Conservation (phyloP, 2,329 filamentous ascomycete genomes). For the Colletotrichum siamense region DNA sequence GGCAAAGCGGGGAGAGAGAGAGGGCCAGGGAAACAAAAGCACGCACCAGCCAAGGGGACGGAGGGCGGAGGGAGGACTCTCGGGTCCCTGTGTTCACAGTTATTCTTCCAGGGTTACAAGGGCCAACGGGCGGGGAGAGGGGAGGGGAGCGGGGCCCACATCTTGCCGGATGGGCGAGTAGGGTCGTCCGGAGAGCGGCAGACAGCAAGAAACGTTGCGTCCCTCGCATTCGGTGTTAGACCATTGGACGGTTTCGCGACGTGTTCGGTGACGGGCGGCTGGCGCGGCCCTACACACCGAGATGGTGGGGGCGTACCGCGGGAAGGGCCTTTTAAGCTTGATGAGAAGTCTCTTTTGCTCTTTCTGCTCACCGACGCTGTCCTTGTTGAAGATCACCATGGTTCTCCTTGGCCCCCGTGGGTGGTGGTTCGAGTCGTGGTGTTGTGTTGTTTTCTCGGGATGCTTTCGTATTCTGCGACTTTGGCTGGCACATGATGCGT, state of each 20-base stretch:
- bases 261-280: background rate
- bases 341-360: background rate
- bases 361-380: background rate
- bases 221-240: background rate
- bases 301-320: background rate
- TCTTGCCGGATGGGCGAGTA: background rate
- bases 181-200: background rate
- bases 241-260: background rate
- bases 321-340: background rate
- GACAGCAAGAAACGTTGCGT: background rate
- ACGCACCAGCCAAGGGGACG: background rate
- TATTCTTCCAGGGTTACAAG: background rate
- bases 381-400: background rate
- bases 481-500: background rate
- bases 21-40: background rate
- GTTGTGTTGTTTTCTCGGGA: background rate
- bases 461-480: background rate
- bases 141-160: background rate
- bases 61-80: background rate
- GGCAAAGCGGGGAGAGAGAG: background rate
- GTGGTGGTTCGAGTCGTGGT: background rate
- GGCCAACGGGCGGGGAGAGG: background rate
- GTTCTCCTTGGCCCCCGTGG: background rate
- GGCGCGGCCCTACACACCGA: background rate
- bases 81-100: background rate